Evolutionary conservation across 768 basidiomycete genomes (phyloP).

Genomic region (Cystobasidium tubakii): DNA sequence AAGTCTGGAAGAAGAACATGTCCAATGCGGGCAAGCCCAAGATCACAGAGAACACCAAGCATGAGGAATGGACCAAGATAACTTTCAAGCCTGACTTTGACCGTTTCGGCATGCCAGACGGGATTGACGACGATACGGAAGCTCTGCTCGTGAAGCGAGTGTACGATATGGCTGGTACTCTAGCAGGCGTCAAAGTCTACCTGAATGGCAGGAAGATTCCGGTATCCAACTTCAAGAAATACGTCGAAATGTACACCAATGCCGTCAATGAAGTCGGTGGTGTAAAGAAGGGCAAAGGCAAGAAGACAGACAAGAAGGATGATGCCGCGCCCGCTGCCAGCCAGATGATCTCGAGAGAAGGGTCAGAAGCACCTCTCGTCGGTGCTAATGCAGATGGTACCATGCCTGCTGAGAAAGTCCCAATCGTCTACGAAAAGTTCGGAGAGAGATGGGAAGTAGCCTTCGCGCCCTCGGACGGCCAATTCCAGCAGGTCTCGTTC

Average conservation of each 20-base stretch:
- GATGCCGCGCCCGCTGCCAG: background rate
- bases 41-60: slow-evolving; percentile 80
- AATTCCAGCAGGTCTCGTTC: slow-evolving; percentile 90
- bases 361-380: slow-evolving; percentile 36
- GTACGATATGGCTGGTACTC: slow-evolving; percentile 92
- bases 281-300: slow-evolving; percentile 37
- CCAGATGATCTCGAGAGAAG: slow-evolving; percentile 13
- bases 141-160: slow-evolving; percentile 86
- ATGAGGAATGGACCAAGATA: slow-evolving; percentile 85
- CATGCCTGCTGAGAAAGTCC: slow-evolving; percentile 58
- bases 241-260: slow-evolving; percentile 86
- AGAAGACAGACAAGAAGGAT: slow-evolving; percentile 26
- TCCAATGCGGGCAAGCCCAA: slow-evolving; percentile 75
- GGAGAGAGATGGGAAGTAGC: slow-evolving; percentile 87
- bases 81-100: slow-evolving; percentile 87
- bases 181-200: slow-evolving; percentile 85
- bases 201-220: slow-evolving; percentile 80
- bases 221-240: slow-evolving; percentile 92
- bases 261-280: slow-evolving; percentile 62
- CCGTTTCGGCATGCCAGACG: slow-evolving; percentile 68
- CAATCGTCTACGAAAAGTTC: slow-evolving; percentile 73
- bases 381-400: slow-evolving; percentile 29
- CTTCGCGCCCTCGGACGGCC: slow-evolving; percentile 86
- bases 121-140: slow-evolving; percentile 83
- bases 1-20: slow-evolving; percentile 94